These are phyloP conservation scores for Citrus maxima DNA, from an alignment of 345 rosid genomes.

Conservation along the genomic window DNA sequence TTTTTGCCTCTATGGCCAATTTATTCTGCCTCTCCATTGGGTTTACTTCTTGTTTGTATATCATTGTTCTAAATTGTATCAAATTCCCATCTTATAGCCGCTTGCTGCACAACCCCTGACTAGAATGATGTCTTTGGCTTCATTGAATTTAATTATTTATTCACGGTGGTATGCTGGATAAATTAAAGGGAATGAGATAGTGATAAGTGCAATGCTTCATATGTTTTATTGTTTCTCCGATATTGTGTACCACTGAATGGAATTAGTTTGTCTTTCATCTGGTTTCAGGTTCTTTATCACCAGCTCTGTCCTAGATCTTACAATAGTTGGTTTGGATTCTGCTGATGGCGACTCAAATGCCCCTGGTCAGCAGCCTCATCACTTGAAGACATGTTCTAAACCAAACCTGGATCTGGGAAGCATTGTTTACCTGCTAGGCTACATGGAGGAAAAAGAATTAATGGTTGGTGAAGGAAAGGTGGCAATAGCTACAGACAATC, in stretches of 20 bases:
- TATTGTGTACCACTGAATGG: background rate
- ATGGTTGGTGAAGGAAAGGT: slow-evolving; percentile 87
- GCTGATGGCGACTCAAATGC: slow-evolving; percentile 68
- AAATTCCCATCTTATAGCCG: background rate
- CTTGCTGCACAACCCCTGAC: background rate
- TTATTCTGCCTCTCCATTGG: background rate
- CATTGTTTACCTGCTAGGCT: slow-evolving; percentile 71
- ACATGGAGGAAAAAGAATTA: slow-evolving; percentile 54
- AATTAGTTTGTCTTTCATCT: slow-evolving; percentile 4
- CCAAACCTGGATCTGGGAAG: slow-evolving; percentile 79
- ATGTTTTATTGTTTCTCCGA: background rate
- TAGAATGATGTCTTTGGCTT: background rate
- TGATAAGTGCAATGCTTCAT: background rate
- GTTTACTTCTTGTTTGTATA: background rate
- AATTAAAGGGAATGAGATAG: background rate
- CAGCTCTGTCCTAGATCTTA: slow-evolving; percentile 83
- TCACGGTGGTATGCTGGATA: background rate
- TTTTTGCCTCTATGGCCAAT: background rate
- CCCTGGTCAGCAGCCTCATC: slow-evolving; percentile 74
- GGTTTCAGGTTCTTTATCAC: slow-evolving; percentile 88
- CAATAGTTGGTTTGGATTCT: slow-evolving; percentile 79
- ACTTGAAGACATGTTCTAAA: slow-evolving; percentile 75
- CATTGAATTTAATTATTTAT: background rate
- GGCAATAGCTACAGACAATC: slow-evolving; percentile 91
- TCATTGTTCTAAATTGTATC: background rate